A percentile compares a stretch with the other conserved stretches of the same genome.
phyloP scores from a whole-genome alignment of 345 rosid genomes.

The Rhodamnia argentea region DNA sequence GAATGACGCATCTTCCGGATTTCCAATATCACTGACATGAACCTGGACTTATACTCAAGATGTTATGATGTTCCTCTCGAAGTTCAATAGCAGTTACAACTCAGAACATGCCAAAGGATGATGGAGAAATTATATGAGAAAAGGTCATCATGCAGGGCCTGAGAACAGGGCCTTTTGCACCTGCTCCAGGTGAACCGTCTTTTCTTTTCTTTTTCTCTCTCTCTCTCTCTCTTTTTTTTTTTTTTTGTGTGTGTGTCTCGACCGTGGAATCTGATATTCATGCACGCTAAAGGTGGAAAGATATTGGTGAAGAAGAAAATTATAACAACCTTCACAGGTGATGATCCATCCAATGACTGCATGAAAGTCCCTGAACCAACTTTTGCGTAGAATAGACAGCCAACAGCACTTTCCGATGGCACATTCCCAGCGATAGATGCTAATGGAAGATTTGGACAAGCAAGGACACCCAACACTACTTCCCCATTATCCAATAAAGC shows the following conservation, averaged over 20 bases:
- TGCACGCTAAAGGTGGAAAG: background rate
- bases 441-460: conserved; percentile 91
- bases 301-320: background rate
- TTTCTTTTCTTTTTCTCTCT: too few relatives aligned
- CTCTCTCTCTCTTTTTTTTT: too few relatives aligned
- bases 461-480: conserved; percentile 87
- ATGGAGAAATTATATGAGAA: background rate
- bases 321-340: conserved; percentile 40
- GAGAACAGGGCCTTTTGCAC: background rate
- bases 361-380: conserved; percentile 73
- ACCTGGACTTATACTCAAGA: conserved; percentile 26
- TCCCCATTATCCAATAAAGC: conserved; percentile 81
- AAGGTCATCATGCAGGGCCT: background rate
- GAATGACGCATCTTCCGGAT: conserved; percentile 82
- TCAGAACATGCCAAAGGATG: background rate
- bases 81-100: background rate
- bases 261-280: background rate
- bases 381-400: conserved; percentile 76
- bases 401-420: conserved; percentile 24
- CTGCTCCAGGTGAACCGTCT: background rate
- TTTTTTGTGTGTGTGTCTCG: background rate
- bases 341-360: conserved; percentile 60
- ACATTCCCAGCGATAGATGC: conserved; percentile 28
- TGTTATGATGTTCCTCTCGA: background rate
- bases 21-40: conserved; percentile 60